Evolutionary conservation across 2,329 filamentous ascomycete species (phyloP).

Genomic region (Fusarium avenaceum): DNA sequence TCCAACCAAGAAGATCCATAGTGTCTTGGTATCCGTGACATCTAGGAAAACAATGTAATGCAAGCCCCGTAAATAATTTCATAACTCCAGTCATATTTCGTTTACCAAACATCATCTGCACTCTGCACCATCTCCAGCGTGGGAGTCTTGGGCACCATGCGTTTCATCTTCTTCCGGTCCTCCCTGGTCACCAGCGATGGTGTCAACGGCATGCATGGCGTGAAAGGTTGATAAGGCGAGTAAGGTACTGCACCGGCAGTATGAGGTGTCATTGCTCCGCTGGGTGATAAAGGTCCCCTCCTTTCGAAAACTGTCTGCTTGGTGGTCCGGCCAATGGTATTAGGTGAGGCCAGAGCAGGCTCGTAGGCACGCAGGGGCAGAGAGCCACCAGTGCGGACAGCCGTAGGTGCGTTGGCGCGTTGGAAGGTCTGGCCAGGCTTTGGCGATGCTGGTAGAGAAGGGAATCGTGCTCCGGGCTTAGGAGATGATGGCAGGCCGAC

Average conservation of each 20-base stretch:
- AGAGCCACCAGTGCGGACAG: slow-evolving; percentile 68
- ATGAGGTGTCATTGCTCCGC: slow-evolving; percentile 71
- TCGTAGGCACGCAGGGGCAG: slow-evolving; percentile 74
- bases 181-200: slow-evolving; percentile 79
- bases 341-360: slow-evolving; percentile 66
- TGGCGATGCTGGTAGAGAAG: slow-evolving; percentile 63
- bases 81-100: slow-evolving; percentile 13
- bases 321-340: slow-evolving; percentile 61
- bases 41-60: slow-evolving; percentile 46
- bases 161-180: slow-evolving; percentile 78
- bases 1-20: slow-evolving; percentile 26
- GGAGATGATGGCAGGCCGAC: slow-evolving; percentile 65
- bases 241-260: slow-evolving; percentile 76
- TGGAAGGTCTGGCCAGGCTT: slow-evolving; percentile 65
- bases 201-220: slow-evolving; percentile 80
- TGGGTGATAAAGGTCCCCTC: slow-evolving; percentile 66
- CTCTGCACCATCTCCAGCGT: slow-evolving; percentile 72
- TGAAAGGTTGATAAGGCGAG: slow-evolving; percentile 83
- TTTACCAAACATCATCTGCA: slow-evolving; percentile 74
- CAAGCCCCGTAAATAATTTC: slow-evolving; percentile 20
- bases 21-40: slow-evolving; percentile 39
- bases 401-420: slow-evolving; percentile 64
- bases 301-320: slow-evolving; percentile 77
- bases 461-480: slow-evolving; percentile 52
- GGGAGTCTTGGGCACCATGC: slow-evolving; percentile 73